Evolutionary conservation across 2,329 filamentous ascomycete genomes (phyloP), one percentile per base, ranked within the genome.

Genomic region (Pestalotiopsis sp.): DNA sequence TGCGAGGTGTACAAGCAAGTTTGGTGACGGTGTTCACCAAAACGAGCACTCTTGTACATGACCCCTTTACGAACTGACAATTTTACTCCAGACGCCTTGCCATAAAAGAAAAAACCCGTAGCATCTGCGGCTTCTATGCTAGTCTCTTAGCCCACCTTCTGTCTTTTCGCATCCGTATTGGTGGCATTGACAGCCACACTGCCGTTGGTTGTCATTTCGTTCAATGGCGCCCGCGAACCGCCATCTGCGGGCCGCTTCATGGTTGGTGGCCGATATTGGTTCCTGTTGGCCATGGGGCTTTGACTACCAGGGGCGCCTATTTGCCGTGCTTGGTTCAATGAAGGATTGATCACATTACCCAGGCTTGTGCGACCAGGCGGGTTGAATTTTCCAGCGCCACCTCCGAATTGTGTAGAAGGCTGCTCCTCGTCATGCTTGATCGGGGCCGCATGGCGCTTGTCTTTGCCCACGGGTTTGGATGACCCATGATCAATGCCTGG

Each of bases 401-500:
- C 52, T 56, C 64, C 69, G 4, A 49, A 58, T 39, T 57, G 45
- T 65, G 57, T 39, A 80, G 78, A 45, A 68, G 70, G 73, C 77
- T 71, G 68, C 75, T 76, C 76, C 13, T 71, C 68, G 11, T 79
- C 75, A 23, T 73, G 74, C 65, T 77, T 75, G 1, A 72, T 41
- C 1, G 85, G 83, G 1, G 84, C 77, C 0, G 89, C 82, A 69
- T 90, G 87, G 71, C 87, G 83, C 0, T 85, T 81, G 60, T 83
- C 85, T 70, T 86, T 87, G 4, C 86, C 87, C 2, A 97, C 82
- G 0, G 94, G 93, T 66, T 91, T 91, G 4, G 92, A 95, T 65
- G 89, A 91, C 25, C 83, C 90, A 76, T 97, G 93, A 75, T 98
- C 94, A 52, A 98, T 87, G 2, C 95, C 95, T 0, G 92, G 92